Percentiles rank a stretch among this genome's conserved stretches.
These are phyloP conservation scores for Plasmodium blacklocki DNA, from an alignment of 169 alveolate species.

Conservation along the genomic window DNA sequence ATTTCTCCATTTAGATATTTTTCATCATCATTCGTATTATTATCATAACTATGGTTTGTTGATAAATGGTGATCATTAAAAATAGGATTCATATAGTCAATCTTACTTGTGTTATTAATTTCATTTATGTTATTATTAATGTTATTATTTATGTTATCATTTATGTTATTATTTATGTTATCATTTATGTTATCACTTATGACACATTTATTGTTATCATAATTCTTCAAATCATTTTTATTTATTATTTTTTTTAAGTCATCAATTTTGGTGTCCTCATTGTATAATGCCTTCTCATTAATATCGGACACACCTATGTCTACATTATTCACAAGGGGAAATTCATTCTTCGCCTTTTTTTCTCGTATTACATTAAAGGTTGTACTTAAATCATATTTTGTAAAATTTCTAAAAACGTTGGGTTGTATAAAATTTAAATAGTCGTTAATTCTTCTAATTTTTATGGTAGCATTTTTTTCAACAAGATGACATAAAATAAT, in stretches of 20 bases:
- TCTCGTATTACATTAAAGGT: conserved; percentile 2
- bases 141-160: background rate
- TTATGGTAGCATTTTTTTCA: conserved; percentile 35
- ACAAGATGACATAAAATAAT: conserved; percentile 14
- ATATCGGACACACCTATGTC: background rate
- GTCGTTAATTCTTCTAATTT: conserved; percentile 25
- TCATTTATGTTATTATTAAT: too few relatives aligned
- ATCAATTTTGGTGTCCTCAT: background rate
- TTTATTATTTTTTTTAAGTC: background rate
- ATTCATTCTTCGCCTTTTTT: conserved; percentile 18
- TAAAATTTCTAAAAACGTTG: background rate
- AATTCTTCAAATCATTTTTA: background rate
- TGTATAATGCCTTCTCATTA: background rate
- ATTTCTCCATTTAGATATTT: conserved; percentile 63
- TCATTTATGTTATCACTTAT: background rate
- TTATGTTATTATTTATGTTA: background rate
- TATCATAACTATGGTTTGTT: background rate
- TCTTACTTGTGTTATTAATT: background rate
- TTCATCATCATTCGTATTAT: background rate
- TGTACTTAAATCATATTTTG: conserved; percentile 36
- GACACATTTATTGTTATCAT: background rate
- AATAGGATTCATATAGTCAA: too few relatives aligned
- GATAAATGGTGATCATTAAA: background rate
- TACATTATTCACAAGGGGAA: background rate
- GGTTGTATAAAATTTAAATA: conserved; percentile 55